Conservation (phyloP, 2,329 filamentous ascomycete species). For the Colletotrichum sp. region DNA sequence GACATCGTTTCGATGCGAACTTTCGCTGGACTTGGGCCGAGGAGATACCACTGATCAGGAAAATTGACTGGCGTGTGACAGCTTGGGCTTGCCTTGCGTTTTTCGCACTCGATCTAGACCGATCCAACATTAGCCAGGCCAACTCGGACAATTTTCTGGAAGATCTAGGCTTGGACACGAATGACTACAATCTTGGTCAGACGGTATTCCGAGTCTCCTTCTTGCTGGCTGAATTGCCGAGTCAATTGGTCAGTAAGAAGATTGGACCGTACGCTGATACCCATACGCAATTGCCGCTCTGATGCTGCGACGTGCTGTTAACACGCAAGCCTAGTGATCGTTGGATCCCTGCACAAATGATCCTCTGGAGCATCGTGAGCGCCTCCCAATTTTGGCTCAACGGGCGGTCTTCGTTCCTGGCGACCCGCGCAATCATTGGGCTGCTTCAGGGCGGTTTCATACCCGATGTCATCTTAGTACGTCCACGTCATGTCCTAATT, state of each 20-base stretch:
- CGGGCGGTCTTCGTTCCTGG: conserved; percentile 41
- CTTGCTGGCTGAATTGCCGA: conserved; percentile 63
- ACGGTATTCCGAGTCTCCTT: conserved; percentile 60
- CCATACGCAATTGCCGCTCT: not conserved
- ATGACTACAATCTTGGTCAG: conserved; percentile 58
- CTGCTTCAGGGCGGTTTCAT: conserved; percentile 52
- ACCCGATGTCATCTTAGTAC: conserved; percentile 25
- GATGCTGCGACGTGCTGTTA: not conserved
- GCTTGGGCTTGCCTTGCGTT: not conserved
- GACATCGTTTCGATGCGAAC: conserved; percentile 13
- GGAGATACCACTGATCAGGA: not conserved
- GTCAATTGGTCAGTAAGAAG: conserved; percentile 64
- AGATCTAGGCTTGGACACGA: conserved; percentile 35
- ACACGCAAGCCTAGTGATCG: conserved; percentile 24
- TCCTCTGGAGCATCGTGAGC: conserved; percentile 19
- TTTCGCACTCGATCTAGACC: not conserved
- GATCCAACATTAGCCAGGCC: conserved; percentile 16
- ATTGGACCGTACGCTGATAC: conserved; percentile 23
- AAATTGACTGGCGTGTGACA: not conserved
- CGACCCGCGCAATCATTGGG: conserved; percentile 41
- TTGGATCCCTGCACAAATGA: conserved; percentile 30
- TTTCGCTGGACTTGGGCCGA: not conserved
- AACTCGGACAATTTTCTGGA: conserved; percentile 41
- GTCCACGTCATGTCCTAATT: not conserved
- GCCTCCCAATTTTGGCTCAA: conserved; percentile 32